Base-by-base conservation (phyloP, 2,329 filamentous ascomycete species). In the Colletotrichum sp. region DNA sequence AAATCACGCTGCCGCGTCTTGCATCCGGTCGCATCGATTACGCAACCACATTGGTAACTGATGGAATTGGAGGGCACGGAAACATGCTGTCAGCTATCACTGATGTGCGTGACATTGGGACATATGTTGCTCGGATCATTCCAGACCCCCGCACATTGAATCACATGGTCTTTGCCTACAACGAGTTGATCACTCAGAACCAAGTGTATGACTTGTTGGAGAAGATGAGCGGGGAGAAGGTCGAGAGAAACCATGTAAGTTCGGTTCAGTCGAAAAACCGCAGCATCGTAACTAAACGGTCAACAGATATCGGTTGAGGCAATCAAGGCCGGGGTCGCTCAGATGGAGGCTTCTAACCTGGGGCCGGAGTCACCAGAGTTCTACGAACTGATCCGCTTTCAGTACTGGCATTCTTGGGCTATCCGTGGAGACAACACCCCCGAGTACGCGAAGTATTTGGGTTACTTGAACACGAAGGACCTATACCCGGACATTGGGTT, bases 101-200 rank as follows among this genome's bases (percentile, higher is more conserved):
- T 58, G 55, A 58, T 2, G 26, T 26, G 24, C 55, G 55, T 16
- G 55, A 92, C 76, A 85, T 91, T 68, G 90, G 90, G 5, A 81
- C 79, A 63, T 90, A 87, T 72, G 85, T 89, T 8, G 89, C 87
- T 2, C 80, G 81, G 21, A 89, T 92, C 77, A 86, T 91, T 38
- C 78, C 79, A 2, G 90, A 91, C 76, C 82, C 85, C 6, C 81
- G 55, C 24, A 91, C 90, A 4, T 71, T 91, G 64, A 91, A 92
- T 81, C 85, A 85, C 78, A 84, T 82, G 71, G 87, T 92, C 4
- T 85, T 89, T 68, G 84, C 84, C 5, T 90, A 88, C 77, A 85
- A 84, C 73, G 86, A 89, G 55, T 80, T 88, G 3, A 79, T 84
- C 69, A 85, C 84, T 1, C 84, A 87, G 78, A 88, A 89, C 64